Conservation (phyloP, 352 stramenopile genomes). For the Phytophthora sansomeana region DNA sequence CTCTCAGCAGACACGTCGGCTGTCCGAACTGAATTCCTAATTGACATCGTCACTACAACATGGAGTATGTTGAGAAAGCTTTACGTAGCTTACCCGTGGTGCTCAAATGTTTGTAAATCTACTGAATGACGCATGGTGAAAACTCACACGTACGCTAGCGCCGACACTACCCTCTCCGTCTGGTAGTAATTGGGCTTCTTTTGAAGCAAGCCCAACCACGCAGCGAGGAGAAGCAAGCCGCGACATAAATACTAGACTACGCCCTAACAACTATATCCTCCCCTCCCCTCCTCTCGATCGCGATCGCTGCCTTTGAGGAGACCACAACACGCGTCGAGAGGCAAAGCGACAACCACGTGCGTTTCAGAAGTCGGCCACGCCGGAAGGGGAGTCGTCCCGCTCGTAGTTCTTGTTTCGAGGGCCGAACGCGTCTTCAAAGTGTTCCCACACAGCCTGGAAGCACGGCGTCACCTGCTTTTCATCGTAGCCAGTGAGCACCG, state of each 20-base stretch:
- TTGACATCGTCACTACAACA: conserved; percentile 15
- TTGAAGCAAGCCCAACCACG: conserved; percentile 27
- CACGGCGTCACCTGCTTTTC: conserved; percentile 83
- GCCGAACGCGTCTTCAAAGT: conserved; percentile 81
- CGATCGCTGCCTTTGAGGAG: conserved; percentile 19
- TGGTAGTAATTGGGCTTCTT: conserved; percentile 11
- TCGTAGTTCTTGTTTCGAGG: conserved; percentile 71
- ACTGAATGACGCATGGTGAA: conserved; percentile 34
- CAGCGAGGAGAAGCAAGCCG: conserved; percentile 24
- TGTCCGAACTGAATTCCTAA: conserved; percentile 26
- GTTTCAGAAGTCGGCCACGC: conserved; percentile 65
- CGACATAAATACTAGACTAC: conserved; percentile 63
- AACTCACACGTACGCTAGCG: conserved; percentile 41
- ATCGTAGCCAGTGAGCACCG: conserved; percentile 82
- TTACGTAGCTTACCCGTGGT: not conserved
- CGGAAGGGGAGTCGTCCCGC: conserved; percentile 76
- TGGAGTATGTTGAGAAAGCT: conserved; percentile 12
- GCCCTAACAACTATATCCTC: conserved; percentile 48
- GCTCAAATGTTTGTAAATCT: conserved; percentile 28
- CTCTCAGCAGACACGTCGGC: conserved; percentile 7
- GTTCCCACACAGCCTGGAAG: conserved; percentile 84
- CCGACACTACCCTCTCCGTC: conserved; percentile 16
- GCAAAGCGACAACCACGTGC: conserved; percentile 11
- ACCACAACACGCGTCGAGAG: conserved; percentile 12
- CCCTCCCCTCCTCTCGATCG: conserved; percentile 15